Percentiles rank a stretch among this genome's conserved stretches.
These are phyloP conservation scores for Hyphopichia khmerensis DNA, from an alignment of 1,139 yeast species.

Conservation along the genomic window DNA sequence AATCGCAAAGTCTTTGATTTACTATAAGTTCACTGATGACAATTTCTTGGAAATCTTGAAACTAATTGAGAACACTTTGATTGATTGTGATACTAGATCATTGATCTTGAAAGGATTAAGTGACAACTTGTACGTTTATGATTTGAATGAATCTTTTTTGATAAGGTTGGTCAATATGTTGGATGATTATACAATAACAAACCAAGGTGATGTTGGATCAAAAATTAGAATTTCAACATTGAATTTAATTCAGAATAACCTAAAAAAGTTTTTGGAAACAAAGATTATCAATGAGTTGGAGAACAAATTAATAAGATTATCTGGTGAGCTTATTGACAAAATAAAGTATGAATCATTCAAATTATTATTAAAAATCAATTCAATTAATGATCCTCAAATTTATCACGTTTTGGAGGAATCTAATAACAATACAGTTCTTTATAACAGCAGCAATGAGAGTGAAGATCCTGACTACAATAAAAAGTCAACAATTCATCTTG, in stretches of 20 bases:
- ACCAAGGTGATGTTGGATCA: slow-evolving; percentile 80
- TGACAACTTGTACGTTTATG: slow-evolving; percentile 2
- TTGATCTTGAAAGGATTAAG: slow-evolving; percentile 5
- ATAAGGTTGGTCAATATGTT: slow-evolving; percentile 28
- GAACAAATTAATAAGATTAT: slow-evolving; percentile 48
- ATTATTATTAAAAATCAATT: slow-evolving; percentile 13
- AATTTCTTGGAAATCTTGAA: slow-evolving; percentile 14
- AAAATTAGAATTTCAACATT: slow-evolving; percentile 58
- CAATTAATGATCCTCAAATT: slow-evolving; percentile 1
- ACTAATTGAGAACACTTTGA: slow-evolving; percentile 14
- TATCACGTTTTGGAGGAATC: neutral
- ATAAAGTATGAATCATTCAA: slow-evolving; percentile 27
- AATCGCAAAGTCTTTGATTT: slow-evolving; percentile 34
- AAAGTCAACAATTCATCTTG: neutral
- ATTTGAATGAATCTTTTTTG: slow-evolving; percentile 10
- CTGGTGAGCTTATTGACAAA: slow-evolving; percentile 41
- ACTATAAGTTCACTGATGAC: slow-evolving; percentile 10
- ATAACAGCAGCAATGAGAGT: slow-evolving; percentile 4
- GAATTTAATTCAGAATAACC: slow-evolving; percentile 31
- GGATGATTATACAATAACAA: slow-evolving; percentile 66
- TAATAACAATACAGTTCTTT: neutral
- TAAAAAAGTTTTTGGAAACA: slow-evolving; percentile 10
- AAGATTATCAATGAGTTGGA: slow-evolving; percentile 13
- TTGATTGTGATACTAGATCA: slow-evolving; percentile 28
- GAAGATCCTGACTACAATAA: neutral